A percentile compares a stretch with the other conserved stretches of the same genome.
Evolutionary conservation across 1,284 basidiomycete genomes (phyloP).

Genomic region (Puccinia hordei): DNA sequence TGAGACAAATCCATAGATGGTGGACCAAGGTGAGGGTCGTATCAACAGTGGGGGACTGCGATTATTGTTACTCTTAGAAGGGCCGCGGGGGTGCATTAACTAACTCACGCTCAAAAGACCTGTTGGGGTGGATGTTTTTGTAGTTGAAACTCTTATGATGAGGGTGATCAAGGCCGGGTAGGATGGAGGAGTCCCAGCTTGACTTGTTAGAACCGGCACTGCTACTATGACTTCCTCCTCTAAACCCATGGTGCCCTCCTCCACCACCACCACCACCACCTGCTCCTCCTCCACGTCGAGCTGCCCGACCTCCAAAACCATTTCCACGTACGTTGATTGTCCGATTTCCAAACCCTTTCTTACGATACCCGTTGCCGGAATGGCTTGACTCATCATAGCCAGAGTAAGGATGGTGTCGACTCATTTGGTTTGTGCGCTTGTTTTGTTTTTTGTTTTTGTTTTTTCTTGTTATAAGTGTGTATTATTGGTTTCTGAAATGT

Average conservation of each 20-base stretch:
- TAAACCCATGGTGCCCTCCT: neutral
- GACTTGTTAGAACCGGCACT: slow-evolving; percentile 14
- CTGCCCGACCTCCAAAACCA: neutral
- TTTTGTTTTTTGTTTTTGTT: neutral
- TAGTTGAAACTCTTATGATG: neutral
- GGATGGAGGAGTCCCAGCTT: neutral
- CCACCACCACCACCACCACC: slow-evolving; percentile 17
- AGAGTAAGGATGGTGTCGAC: slow-evolving; percentile 81
- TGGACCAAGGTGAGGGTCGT: too few species aligned
- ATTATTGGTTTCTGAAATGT: neutral
- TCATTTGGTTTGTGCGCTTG: slow-evolving; percentile 63
- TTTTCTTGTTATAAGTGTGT: neutral
- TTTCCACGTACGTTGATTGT: neutral
- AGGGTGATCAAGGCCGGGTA: neutral
- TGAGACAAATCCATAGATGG: too few species aligned
- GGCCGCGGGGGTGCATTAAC: slow-evolving; percentile 1
- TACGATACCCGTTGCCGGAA: slow-evolving; percentile 54
- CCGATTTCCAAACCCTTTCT: slow-evolving; percentile 15
- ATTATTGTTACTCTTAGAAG: neutral
- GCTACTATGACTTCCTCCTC: slow-evolving; percentile 1
- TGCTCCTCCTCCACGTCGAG: slow-evolving; percentile 6
- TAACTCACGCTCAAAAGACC: slow-evolving; percentile 32
- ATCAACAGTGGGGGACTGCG: too few species aligned
- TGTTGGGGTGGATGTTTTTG: neutral
- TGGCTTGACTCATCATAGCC: slow-evolving; percentile 66